Base-by-base conservation (phyloP, 2,329 filamentous ascomycete genomes). In the Chaetomiaceae sp. region DNA sequence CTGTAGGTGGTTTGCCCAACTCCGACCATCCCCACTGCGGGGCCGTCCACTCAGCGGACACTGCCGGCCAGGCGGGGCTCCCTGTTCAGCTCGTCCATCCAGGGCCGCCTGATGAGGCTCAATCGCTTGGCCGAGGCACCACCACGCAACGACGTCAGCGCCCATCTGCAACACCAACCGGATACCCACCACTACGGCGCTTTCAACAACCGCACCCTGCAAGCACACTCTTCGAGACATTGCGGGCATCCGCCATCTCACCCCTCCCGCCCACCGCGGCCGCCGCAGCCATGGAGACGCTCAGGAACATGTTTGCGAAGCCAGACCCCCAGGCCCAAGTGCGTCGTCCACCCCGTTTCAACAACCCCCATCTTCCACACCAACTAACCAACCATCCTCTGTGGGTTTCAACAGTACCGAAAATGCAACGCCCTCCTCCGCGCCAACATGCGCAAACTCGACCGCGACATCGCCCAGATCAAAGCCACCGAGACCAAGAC, bases 401-500 rank as follows among this genome's bases (percentile, higher is more conserved):
- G n/a, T n/a, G n/a, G n/a, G 3, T 29, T 12, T 22, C 22, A 20
- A 14, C 64, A 99, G 92, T 87, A 94, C 73, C 86, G 91, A 59
- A 97, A 96, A 85, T 97, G 92, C 73, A 96, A 96, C 71, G 77
- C 83, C 57, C 82, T 97, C 58, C 87, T 99, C 65, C 89, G 92
- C 57, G 76, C 84, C 68, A 96, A 97, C 72, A 87, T 90, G 58
- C 91, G 94, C 67, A 92, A 95, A 68, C 82, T 99, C 64, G 94
- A 99, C 71, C 91, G 94, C 68, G 91, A 97, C 72, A 92, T 99
- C 68, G 73, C 79, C 50, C 78, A 84, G 60, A 82, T 94, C 61
- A 91, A 89, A 70, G 76, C 82, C 53, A 85, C 89, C 61, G 92
- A 99, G 70, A 73, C 74, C 66, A 95, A 94, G 72, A 91, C 91